Percentiles rank a stretch among this genome's conserved stretches.
phyloP scores from a whole-genome alignment of 306 rosid species.

The Oemleria cerasiformis region DNA sequence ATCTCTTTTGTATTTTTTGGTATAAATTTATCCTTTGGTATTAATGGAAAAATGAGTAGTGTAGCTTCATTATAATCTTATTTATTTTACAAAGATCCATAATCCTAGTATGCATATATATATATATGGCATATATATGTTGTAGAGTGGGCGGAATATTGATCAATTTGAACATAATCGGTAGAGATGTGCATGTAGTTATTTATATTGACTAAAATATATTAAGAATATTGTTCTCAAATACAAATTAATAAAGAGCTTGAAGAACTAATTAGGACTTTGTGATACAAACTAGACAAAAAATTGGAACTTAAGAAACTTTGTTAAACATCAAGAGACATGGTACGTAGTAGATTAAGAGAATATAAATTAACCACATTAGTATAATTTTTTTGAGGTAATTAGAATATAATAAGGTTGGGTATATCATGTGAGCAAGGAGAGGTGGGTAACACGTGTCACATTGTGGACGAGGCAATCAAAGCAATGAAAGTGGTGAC shows the following conservation, averaged over 20 bases:
- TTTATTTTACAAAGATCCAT: not conserved
- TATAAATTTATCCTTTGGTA: not conserved
- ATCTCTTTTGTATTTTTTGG: not conserved
- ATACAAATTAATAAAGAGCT: too few species aligned
- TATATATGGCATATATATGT: not conserved
- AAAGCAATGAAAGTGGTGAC: slow-evolving; percentile 23
- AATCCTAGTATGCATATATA: not conserved
- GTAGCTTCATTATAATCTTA: slow-evolving; percentile 10
- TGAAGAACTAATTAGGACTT: too few species aligned
- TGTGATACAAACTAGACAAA: too few species aligned
- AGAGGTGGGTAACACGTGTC: slow-evolving; percentile 27
- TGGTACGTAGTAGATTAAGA: too few species aligned
- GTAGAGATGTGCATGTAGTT: too few species aligned
- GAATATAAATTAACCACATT: too few species aligned
- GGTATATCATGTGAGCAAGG: not conserved
- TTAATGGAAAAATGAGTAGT: slow-evolving; percentile 17
- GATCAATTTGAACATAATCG: too few species aligned
- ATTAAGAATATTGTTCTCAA: too few species aligned
- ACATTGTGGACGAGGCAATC: slow-evolving; percentile 18
- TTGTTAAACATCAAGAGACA: too few species aligned
- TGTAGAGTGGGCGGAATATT: too few species aligned
- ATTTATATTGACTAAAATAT: too few species aligned
- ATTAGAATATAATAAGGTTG: not conserved
- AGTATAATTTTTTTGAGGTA: not conserved
- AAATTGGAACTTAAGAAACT: too few species aligned